These are phyloP conservation scores for Phylloporus scabripes DNA, from an alignment of 768 basidiomycete genomes.

Conservation along the genomic window DNA sequence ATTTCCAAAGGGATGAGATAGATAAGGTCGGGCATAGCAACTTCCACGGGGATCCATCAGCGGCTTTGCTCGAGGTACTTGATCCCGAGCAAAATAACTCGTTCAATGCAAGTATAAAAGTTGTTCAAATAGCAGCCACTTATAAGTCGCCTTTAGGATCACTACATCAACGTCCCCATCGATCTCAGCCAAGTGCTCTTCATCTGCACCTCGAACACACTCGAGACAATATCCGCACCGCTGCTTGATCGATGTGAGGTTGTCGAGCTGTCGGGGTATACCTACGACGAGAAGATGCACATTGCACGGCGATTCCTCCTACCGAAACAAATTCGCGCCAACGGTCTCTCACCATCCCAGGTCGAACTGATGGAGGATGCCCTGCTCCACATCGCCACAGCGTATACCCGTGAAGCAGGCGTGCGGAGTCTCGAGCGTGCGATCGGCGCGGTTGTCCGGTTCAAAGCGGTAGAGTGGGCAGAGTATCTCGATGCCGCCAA, in stretches of 20 bases:
- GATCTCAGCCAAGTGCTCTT: conserved; percentile 87
- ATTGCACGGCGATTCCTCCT: conserved; percentile 85
- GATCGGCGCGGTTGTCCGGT: conserved; percentile 82
- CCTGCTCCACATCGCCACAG: conserved; percentile 63
- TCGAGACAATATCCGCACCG: conserved; percentile 85
- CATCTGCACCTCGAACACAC: conserved; percentile 87
- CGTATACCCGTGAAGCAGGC: conserved; percentile 88
- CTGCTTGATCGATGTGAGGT: conserved; percentile 88
- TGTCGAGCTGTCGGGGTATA: conserved; percentile 79
- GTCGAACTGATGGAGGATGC: conserved; percentile 66
- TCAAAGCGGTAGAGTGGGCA: conserved; percentile 89
- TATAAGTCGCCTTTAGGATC: conserved; percentile 51
- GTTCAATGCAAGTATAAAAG: conserved; percentile 52
- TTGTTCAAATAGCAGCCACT: neutral
- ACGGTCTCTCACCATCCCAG: conserved; percentile 60
- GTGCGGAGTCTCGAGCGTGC: conserved; percentile 87
- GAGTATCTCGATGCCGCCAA: conserved; percentile 41
- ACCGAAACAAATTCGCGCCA: conserved; percentile 80
- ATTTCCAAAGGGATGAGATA: conserved; percentile 61
- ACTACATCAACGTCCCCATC: conserved; percentile 86
- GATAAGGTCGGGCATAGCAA: conserved; percentile 87
- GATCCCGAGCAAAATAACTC: conserved; percentile 91
- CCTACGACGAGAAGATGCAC: conserved; percentile 85
- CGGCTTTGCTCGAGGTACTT: conserved; percentile 85
- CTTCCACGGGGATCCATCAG: conserved; percentile 89